phyloP scores from a whole-genome alignment of 129 eudicot genomes.

The Lactuca sativa region DNA sequence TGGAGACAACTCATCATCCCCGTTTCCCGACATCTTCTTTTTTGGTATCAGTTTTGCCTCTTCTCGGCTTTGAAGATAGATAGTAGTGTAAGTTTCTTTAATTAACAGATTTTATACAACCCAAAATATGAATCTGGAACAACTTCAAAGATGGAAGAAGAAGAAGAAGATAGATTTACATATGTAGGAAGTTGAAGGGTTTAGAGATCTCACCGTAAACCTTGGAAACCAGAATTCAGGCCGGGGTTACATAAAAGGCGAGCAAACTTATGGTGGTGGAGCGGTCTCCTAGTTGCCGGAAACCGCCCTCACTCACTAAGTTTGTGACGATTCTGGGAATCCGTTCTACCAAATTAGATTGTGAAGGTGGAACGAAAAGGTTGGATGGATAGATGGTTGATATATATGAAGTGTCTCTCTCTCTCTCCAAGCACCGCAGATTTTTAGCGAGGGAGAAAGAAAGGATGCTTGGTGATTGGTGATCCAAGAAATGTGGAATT shows the following conservation, averaged over 20 bases:
- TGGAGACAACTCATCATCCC: constrained; percentile 9
- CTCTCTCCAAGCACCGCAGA: constrained; percentile 28
- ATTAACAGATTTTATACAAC: constrained; percentile 19
- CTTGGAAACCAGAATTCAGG: constrained; percentile 12
- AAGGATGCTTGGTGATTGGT: constrained; percentile 12
- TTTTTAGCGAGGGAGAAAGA: constrained; percentile 2
- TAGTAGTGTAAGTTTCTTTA: constrained; percentile 6
- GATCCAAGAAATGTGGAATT: constrained; percentile 29
- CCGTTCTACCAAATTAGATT: constrained; percentile 19
- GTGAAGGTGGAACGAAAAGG: constrained; percentile 31
- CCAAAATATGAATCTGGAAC: constrained; percentile 1
- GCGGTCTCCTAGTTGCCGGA: constrained; percentile 50
- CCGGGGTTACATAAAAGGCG: constrained; percentile 28
- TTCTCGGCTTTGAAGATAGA: constrained; percentile 10
- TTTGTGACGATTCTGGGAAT: constrained; percentile 15
- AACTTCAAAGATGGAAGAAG: constrained; percentile 14
- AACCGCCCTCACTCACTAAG: constrained; percentile 51
- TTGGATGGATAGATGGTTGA: constrained; percentile 8
- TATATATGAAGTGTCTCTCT: constrained; percentile 17
- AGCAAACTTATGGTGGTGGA: constrained; percentile 39
- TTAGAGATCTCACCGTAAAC: constrained; percentile 22
- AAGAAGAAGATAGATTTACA: constrained; percentile 21
- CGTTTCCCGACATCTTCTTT: constrained; percentile 31
- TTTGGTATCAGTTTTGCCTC: constrained; percentile 1
- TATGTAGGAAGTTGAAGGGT: constrained; percentile 12